phyloP scores from a whole-genome alignment of 805 yeast genomes.

The Kluyveromyces lactis region DNA sequence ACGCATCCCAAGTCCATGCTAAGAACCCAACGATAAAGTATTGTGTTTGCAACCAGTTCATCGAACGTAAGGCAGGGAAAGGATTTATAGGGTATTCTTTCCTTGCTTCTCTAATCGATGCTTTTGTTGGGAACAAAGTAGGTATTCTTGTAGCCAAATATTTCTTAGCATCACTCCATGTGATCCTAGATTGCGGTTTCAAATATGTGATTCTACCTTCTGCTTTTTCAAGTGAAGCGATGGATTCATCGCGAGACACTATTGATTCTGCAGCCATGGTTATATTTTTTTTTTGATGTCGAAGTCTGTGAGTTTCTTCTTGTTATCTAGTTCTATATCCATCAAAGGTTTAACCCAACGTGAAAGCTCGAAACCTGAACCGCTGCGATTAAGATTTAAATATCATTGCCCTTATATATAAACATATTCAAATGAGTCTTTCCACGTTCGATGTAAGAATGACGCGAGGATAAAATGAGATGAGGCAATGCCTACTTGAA shows the following conservation, averaged over 20 bases:
- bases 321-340: too few relatives aligned
- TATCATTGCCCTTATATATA: too few relatives aligned
- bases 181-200: conserved; percentile 9
- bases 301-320: too few relatives aligned
- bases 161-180: conserved; percentile 5
- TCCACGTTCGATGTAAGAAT: too few relatives aligned
- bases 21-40: conserved; percentile 49
- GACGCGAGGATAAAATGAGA: too few relatives aligned
- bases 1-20: conserved; percentile 69
- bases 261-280: not conserved
- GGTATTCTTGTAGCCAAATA: conserved; percentile 42
- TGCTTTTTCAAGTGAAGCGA: not conserved
- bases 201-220: not conserved
- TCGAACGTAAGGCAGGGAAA: conserved; percentile 42
- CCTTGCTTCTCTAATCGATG: conserved; percentile 29
- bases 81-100: conserved; percentile 46
- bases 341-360: too few relatives aligned
- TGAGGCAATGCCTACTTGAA: too few relatives aligned
- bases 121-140: conserved; percentile 41
- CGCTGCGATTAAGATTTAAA: too few relatives aligned
- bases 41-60: conserved; percentile 38
- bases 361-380: too few relatives aligned
- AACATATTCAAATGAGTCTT: too few relatives aligned
- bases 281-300: too few relatives aligned
- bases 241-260: conserved; percentile 1